Conservation (phyloP, 208 protist genomes). For the Leishmania gerbilli region DNA sequence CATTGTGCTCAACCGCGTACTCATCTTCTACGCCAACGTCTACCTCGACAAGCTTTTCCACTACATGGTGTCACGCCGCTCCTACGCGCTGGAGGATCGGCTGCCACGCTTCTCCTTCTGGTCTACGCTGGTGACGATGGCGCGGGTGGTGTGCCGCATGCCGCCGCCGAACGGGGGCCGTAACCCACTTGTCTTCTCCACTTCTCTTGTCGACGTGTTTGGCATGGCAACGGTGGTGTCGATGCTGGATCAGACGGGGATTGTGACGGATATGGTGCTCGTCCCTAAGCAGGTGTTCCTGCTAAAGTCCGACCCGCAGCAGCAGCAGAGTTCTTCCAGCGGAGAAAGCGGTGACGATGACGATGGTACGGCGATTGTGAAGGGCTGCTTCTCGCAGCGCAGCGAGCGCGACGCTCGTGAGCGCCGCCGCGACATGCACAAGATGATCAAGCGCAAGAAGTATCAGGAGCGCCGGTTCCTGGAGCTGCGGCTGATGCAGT, state of each 20-base stretch:
- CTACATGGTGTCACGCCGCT: slow-evolving; percentile 69
- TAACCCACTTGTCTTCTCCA: slow-evolving; percentile 72
- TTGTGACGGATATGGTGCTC: slow-evolving; percentile 91
- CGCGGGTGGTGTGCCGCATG: slow-evolving; percentile 48
- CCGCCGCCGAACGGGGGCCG: slow-evolving; percentile 49
- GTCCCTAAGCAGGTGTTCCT: slow-evolving; percentile 75
- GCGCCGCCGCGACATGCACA: slow-evolving; percentile 62
- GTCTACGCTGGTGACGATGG: slow-evolving; percentile 56
- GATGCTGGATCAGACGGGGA: slow-evolving; percentile 79
- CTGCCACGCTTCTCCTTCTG: slow-evolving; percentile 80
- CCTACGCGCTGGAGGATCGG: slow-evolving; percentile 67
- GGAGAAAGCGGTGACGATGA: slow-evolving; percentile 46
- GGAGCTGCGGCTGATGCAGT: slow-evolving; percentile 61
- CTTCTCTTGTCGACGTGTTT: slow-evolving; percentile 81
- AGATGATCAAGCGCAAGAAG: slow-evolving; percentile 74
- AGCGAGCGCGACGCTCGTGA: slow-evolving; percentile 53
- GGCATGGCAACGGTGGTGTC: slow-evolving; percentile 86
- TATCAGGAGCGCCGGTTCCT: slow-evolving; percentile 79
- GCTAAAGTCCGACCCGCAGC: slow-evolving; percentile 37
- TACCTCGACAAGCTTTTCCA: slow-evolving; percentile 85
- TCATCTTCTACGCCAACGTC: slow-evolving; percentile 85
- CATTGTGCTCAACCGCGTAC: slow-evolving; percentile 76
- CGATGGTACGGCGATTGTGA: neutral
- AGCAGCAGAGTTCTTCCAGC: slow-evolving; percentile 49
- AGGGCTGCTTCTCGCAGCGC: slow-evolving; percentile 32